phyloP scores from a whole-genome alignment of 2,329 filamentous ascomycete genomes.

The Ceratocystis variospora region DNA sequence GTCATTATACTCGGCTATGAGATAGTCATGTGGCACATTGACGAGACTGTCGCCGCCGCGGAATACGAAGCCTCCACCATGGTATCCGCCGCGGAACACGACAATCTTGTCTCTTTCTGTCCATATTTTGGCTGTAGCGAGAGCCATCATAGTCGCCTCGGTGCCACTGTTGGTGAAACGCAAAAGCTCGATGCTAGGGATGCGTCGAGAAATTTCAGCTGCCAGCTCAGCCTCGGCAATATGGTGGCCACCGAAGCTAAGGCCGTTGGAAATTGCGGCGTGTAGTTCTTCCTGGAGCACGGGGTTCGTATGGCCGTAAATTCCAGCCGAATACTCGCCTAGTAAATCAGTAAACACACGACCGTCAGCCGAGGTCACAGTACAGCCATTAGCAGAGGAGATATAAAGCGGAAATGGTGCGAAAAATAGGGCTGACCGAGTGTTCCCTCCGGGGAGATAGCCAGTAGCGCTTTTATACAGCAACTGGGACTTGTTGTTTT shows the following conservation, averaged over 20 bases:
- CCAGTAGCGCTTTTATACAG: neutral
- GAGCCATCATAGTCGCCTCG: constrained; percentile 47
- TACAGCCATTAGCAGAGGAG: constrained; percentile 18
- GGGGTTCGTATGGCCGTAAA: constrained; percentile 52
- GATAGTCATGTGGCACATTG: constrained; percentile 40
- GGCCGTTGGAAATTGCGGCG: constrained; percentile 33
- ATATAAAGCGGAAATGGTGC: constrained; percentile 30
- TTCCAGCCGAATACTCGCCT: constrained; percentile 49
- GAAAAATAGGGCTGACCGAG: constrained; percentile 32
- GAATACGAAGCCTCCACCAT: constrained; percentile 23
- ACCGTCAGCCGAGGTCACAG: constrained; percentile 31
- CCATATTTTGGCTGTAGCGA: constrained; percentile 39
- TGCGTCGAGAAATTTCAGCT: constrained; percentile 37
- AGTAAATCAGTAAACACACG: constrained; percentile 42
- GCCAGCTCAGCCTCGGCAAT: constrained; percentile 40
- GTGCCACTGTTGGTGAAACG: constrained; percentile 54
- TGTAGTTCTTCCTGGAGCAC: constrained; percentile 37
- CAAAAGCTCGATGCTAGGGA: constrained; percentile 38
- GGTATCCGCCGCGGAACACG: constrained; percentile 35
- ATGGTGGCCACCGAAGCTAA: constrained; percentile 42
- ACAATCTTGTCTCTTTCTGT: constrained; percentile 35
- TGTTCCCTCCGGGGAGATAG: constrained; percentile 34
- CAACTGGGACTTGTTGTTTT: constrained; percentile 1
- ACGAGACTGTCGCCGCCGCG: constrained; percentile 25
- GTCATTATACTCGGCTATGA: constrained; percentile 51